These are phyloP conservation scores for Cutaneotrichosporon dermatis DNA, from an alignment of 1,284 basidiomycete species.

Conservation along the genomic window DNA sequence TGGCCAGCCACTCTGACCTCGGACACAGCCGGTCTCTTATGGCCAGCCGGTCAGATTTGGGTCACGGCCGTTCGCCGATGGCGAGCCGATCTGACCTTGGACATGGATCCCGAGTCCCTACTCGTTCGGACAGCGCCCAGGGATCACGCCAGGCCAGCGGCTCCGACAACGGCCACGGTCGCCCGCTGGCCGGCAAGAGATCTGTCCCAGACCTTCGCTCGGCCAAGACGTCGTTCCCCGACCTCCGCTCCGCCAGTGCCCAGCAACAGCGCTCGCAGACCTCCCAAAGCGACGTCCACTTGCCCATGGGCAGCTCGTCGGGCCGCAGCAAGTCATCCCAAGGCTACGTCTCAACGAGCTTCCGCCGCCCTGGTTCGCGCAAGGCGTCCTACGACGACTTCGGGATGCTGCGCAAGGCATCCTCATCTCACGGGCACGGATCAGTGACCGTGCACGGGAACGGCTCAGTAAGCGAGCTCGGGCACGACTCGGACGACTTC, in stretches of 20 bases:
- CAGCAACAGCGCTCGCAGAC: background rate
- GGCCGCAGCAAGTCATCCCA: no score
- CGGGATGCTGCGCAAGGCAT: background rate
- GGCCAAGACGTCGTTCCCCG: background rate
- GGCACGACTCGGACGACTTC: constrained; percentile 2
- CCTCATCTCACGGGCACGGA: background rate
- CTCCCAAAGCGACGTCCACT: background rate
- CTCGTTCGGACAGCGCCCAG: background rate
- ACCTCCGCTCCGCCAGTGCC: background rate
- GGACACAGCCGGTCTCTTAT: background rate
- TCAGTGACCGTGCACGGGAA: background rate
- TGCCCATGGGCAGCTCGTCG: no score
- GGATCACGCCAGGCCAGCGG: background rate
- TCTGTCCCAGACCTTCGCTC: background rate
- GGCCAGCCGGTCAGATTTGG: background rate
- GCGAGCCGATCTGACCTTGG: background rate
- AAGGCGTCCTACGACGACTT: constrained; percentile 2
- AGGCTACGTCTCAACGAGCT: no score
- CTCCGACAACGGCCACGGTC: background rate
- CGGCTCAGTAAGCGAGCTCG: background rate
- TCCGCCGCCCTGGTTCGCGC: background rate
- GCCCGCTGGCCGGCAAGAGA: background rate
- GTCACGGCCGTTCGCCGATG: background rate
- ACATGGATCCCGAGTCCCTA: background rate
- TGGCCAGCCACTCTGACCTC: constrained; percentile 1